These are phyloP conservation scores for Gossypium australe DNA, from an alignment of 345 rosid species.

Conservation along the genomic window DNA sequence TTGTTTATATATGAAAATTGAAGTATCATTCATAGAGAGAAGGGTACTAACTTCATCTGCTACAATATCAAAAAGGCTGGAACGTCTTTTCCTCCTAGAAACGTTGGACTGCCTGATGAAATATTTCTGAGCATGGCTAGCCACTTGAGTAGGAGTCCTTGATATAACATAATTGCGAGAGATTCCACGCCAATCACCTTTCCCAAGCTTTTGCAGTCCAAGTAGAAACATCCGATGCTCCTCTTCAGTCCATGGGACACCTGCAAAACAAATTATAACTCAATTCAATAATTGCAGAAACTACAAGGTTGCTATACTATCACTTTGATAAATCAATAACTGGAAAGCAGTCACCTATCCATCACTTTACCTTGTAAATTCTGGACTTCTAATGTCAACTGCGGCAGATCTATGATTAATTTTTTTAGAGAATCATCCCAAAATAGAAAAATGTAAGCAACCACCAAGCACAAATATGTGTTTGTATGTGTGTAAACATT, in stretches of 20 bases:
- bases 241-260: conserved; percentile 98
- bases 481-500: too few species aligned
- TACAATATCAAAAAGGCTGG: conserved; percentile 94
- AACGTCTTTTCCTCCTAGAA: conserved; percentile 86
- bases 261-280: conserved; percentile 30
- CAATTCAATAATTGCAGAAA: not conserved
- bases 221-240: conserved; percentile 93
- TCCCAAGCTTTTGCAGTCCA: conserved; percentile 90
- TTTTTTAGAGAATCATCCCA: not conserved
- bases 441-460: not conserved
- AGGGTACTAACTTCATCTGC: conserved; percentile 66
- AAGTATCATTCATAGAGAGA: conserved; percentile 1
- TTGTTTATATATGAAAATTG: not conserved
- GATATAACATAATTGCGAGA: conserved; percentile 80
- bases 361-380: not conserved
- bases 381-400: not conserved
- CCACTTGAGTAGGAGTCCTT: conserved; percentile 98
- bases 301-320: not conserved
- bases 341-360: not conserved
- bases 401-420: not conserved
- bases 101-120: conserved; percentile 83
- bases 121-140: conserved; percentile 98
- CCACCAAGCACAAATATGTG: too few species aligned
- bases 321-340: not conserved
- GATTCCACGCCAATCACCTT: conserved; percentile 99